Evolutionary conservation across 2,329 filamentous ascomycete species (phyloP).

Genomic region (Fonsecaea monophora): DNA sequence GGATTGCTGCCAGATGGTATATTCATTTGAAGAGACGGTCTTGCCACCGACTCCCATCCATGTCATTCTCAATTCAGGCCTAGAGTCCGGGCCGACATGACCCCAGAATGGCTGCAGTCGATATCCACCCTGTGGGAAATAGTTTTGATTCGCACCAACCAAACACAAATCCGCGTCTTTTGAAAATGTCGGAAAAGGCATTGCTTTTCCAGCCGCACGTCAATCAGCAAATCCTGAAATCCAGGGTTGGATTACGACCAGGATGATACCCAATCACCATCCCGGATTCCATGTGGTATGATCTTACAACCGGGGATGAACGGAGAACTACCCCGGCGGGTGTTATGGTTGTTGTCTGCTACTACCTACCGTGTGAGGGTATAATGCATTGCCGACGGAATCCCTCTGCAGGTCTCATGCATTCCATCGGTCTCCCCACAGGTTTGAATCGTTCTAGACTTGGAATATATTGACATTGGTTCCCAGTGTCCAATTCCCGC

Average conservation of each 20-base stretch:
- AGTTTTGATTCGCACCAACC: background rate
- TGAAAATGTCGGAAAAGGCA: background rate
- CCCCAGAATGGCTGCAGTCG: background rate
- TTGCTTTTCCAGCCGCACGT: background rate
- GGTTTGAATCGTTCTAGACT: background rate
- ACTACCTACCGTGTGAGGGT: background rate
- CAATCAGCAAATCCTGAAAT: background rate
- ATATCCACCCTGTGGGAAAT: background rate
- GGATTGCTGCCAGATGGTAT: background rate
- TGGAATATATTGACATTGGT: background rate
- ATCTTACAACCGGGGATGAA: background rate
- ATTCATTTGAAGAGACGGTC: background rate
- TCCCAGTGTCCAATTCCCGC: background rate
- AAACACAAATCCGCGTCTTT: background rate
- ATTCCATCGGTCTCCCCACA: background rate
- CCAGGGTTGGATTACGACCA: background rate
- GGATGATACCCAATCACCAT: background rate
- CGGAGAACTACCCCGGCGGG: background rate
- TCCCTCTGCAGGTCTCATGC: background rate
- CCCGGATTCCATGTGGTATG: background rate
- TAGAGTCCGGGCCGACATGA: background rate
- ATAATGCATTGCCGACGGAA: background rate
- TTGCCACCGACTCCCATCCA: background rate
- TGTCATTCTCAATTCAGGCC: background rate
- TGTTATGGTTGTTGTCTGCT: background rate